Conservation (phyloP, 164 flowering plant genomes). For the Chimonanthus praecox region DNA sequence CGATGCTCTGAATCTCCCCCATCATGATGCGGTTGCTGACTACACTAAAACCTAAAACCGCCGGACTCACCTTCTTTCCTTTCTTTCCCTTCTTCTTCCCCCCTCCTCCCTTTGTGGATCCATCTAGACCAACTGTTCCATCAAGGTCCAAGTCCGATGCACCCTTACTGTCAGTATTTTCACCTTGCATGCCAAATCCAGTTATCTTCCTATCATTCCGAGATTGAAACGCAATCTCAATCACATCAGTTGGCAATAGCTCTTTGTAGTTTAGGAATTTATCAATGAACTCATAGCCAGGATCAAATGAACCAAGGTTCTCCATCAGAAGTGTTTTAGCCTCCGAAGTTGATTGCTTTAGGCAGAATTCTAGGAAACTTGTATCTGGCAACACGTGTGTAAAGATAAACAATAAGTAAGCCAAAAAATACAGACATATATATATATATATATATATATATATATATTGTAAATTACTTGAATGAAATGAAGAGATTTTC, state of each 20-base stretch:
- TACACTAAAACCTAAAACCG: slow-evolving; percentile 83
- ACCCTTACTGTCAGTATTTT: slow-evolving; percentile 29
- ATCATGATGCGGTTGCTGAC: slow-evolving; percentile 98
- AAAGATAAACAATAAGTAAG: not conserved
- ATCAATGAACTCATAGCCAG: slow-evolving; percentile 78
- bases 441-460: too few relatives aligned
- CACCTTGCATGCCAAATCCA: slow-evolving; percentile 28
- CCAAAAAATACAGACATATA: not conserved
- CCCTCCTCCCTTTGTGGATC: slow-evolving; percentile 41
- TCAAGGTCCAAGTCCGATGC: slow-evolving; percentile 30
- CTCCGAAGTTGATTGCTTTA: slow-evolving; percentile 83
- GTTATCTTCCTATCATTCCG: slow-evolving; percentile 34
- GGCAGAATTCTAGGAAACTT: slow-evolving; percentile 85
- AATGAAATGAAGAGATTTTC: too few relatives aligned
- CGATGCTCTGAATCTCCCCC: slow-evolving; percentile 94
- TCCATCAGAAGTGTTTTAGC: slow-evolving; percentile 68
- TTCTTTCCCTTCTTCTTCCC: slow-evolving; percentile 87
- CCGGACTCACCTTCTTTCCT: slow-evolving; percentile 83
- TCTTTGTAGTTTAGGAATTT: slow-evolving; percentile 90
- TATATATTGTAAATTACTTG: too few relatives aligned
- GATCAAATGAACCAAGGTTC: slow-evolving; percentile 83
- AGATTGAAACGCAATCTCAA: slow-evolving; percentile 76
- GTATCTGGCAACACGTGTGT: slow-evolving; percentile 50
- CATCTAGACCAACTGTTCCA: slow-evolving; percentile 24
- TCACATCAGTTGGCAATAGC: slow-evolving; percentile 73